These are phyloP conservation scores for Debaryomyces castellii DNA, from an alignment of 805 yeast species.

Conservation along the genomic window DNA sequence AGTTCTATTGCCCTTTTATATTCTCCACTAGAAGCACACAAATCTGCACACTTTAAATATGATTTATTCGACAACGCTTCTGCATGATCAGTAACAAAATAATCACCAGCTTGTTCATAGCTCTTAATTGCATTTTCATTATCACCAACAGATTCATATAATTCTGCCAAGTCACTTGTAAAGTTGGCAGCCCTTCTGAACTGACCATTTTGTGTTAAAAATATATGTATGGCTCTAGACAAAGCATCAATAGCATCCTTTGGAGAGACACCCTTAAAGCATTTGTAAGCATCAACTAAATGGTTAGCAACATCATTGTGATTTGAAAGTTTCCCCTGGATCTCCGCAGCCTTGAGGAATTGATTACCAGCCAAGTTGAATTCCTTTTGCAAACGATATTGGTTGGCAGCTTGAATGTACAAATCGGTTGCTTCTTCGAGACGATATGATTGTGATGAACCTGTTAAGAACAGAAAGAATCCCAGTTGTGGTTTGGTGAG, in stretches of 20 bases:
- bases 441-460: constrained; percentile 60
- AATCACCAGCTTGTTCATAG: constrained; percentile 93
- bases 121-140: constrained; percentile 66
- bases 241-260: constrained; percentile 75
- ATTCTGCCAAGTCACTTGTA: constrained; percentile 84
- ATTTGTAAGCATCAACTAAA: constrained; percentile 85
- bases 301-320: constrained; percentile 92
- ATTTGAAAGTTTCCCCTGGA: constrained; percentile 70
- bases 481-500: constrained; percentile 63
- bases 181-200: constrained; percentile 95
- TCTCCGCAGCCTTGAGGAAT: constrained; percentile 81
- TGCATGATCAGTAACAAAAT: constrained; percentile 92
- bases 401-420: constrained; percentile 91
- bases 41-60: constrained; percentile 83
- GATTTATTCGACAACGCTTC: constrained; percentile 88
- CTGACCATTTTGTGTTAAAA: constrained; percentile 83
- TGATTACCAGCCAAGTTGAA: constrained; percentile 74
- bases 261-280: constrained; percentile 73
- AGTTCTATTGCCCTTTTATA: constrained; percentile 73
- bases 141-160: constrained; percentile 76
- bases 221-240: constrained; percentile 74
- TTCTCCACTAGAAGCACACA: constrained; percentile 67
- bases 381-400: constrained; percentile 75
- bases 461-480: constrained; percentile 61
- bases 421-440: constrained; percentile 92